Conservation (phyloP, 768 basidiomycete genomes). For the Clitopilus passeckerianus region DNA sequence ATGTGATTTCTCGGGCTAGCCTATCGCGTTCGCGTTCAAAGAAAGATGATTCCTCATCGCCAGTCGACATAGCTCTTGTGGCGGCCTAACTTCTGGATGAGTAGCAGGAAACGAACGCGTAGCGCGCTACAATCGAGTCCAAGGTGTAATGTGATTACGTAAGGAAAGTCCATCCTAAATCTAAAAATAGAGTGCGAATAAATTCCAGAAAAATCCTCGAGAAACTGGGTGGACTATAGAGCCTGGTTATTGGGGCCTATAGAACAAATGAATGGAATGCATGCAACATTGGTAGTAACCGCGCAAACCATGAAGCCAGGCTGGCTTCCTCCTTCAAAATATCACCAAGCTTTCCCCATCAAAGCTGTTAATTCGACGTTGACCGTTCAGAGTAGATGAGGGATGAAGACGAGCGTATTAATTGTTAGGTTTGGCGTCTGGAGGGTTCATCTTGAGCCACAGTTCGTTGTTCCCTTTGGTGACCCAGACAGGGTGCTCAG, state of each 20-base stretch:
- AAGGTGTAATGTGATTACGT: neutral
- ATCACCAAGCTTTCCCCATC: too few species aligned
- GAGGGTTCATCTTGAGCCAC: neutral
- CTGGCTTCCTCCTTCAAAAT: too few species aligned
- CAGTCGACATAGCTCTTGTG: slow-evolving; percentile 23
- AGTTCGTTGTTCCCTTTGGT: neutral
- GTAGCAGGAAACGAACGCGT: too few species aligned
- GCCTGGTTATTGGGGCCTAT: neutral
- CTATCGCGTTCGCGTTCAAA: slow-evolving; percentile 80
- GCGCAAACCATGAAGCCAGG: too few species aligned
- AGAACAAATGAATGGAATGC: neutral
- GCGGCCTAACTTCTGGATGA: neutral
- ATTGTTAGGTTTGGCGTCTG: neutral
- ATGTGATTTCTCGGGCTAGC: slow-evolving; percentile 68
- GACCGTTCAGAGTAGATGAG: too few species aligned
- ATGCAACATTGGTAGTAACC: too few species aligned
- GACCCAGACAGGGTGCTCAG: neutral
- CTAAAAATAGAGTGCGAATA: neutral
- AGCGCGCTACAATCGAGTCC: too few species aligned
- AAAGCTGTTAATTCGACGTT: too few species aligned
- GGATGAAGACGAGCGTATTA: too few species aligned
- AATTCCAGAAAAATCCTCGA: neutral
- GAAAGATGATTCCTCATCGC: slow-evolving; percentile 51
- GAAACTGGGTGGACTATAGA: too few species aligned
- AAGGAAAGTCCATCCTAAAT: neutral